Base-by-base conservation (phyloP, 2,329 filamentous ascomycete species). In the Cladobotryum protrusum region DNA sequence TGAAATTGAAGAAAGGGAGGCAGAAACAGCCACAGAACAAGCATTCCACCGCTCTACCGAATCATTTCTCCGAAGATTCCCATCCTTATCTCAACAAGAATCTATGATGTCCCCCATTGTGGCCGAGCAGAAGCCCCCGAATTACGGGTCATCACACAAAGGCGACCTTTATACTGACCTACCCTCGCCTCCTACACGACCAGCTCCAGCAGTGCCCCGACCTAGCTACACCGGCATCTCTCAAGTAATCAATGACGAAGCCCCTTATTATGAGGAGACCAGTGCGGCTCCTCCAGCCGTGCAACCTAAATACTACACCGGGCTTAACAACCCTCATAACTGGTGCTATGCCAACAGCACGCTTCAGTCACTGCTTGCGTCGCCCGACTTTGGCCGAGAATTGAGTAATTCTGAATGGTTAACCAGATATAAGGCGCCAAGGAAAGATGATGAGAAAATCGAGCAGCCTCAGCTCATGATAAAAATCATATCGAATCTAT, bases 321-420 rank as follows among this genome's bases (percentile, higher is more conserved):
- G 92, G 0, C 75, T 96, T 12, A 72, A 82, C 52, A 96, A 96
- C 59, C 87, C 89, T 37, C 81, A 83, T 1, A 85, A 86, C 43
- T 91, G 87, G 56, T 96, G 92, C 65, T 96, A 96, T 63, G 90
- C 93, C 75, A 96, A 96, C 67, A 85, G 89, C n/a, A 85, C 85
- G 0, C 74, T 97, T 20, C 92, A 97, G 67, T 87, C 86, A 53
- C 72, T 96, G 15, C 86, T 87, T 52, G 85, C 84, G 2, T 92
- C 90, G 1, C 63, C 80, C 62, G 68, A 81, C 69, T 77, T 96
- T 77, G 72, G 79, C 69, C 64, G 82, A 70, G 72, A 85, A 72
- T 62, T 86, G 63, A 61, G 88, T 68, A 69, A 79, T 63, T 66
- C 66, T 63, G 60, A 78, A 68, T 76, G 80, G 86, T 57, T 81